These are phyloP conservation scores for Apiospora pterosperma DNA, from an alignment of 2,329 filamentous ascomycete species.

Conservation along the genomic window DNA sequence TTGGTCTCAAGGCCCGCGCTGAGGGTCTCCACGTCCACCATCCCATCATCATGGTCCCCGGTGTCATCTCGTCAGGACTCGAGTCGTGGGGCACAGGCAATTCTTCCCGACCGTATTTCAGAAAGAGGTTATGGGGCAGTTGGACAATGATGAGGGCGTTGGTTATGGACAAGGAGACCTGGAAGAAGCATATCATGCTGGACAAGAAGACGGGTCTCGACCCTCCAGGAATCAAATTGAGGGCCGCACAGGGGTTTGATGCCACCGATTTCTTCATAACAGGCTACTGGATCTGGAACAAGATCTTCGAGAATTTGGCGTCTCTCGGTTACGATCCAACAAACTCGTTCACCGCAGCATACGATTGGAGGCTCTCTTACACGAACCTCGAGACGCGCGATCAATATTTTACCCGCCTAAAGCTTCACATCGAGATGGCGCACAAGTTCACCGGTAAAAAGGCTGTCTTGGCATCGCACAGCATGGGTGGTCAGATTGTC, in stretches of 20 bases:
- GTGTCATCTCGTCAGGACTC: constrained; percentile 93
- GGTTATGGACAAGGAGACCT: constrained; percentile 86
- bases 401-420: constrained; percentile 89
- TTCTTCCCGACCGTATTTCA: constrained; percentile 82
- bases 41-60: constrained; percentile 94
- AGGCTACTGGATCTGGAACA: constrained; percentile 98
- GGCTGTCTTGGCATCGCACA: constrained; percentile 84
- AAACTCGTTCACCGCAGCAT: constrained; percentile 65
- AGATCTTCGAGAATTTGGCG: constrained; percentile 94
- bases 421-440: constrained; percentile 84
- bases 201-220: constrained; percentile 90
- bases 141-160: constrained; percentile 99
- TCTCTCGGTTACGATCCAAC: constrained; percentile 93
- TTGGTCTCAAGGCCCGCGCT: constrained; percentile 76
- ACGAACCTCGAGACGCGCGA: constrained; percentile 85
- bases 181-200: constrained; percentile 97
- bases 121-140: constrained; percentile 92
- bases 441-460: constrained; percentile 73
- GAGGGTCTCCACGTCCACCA: constrained; percentile 82
- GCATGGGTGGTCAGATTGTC: constrained; percentile 94
- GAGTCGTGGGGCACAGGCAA: constrained; percentile 95
- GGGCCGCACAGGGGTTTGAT: constrained; percentile 94
- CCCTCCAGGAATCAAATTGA: constrained; percentile 83
- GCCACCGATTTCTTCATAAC: constrained; percentile 93
- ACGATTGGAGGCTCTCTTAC: constrained; percentile 94